phyloP scores from a whole-genome alignment of 1,284 basidiomycete genomes.

The Sphagnurus paluster region DNA sequence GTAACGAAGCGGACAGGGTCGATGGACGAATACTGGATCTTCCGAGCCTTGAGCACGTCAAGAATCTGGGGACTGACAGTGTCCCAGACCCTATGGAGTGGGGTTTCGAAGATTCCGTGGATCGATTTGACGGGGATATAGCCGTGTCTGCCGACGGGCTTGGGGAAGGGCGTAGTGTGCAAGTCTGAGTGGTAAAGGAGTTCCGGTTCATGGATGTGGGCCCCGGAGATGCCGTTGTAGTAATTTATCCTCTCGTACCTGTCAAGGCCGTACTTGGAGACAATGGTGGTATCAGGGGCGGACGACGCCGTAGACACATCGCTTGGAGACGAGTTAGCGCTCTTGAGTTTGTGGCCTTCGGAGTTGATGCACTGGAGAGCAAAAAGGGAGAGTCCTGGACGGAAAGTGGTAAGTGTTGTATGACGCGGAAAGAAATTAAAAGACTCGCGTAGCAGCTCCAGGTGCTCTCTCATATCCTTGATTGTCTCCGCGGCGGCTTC shows the following conservation, averaged over 20 bases:
- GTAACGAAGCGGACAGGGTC: neutral
- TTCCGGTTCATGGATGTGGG: neutral
- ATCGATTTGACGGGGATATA: neutral
- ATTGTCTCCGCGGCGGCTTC: constrained; percentile 17
- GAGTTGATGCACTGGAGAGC: constrained; percentile 26
- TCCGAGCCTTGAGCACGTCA: neutral
- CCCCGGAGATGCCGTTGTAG: neutral
- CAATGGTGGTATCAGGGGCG: constrained; percentile 16
- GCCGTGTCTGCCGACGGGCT: neutral
- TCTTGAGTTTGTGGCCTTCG: constrained; percentile 8
- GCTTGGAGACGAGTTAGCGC: neutral
- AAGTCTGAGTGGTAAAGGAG: neutral
- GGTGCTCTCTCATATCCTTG: constrained; percentile 23
- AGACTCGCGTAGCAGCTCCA: constrained; percentile 27
- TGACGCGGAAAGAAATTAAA: constrained; percentile 21
- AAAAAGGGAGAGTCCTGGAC: constrained; percentile 27
- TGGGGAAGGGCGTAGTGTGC: neutral
- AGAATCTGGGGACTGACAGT: neutral
- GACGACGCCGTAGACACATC: neutral
- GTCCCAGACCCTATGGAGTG: neutral
- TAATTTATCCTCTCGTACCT: constrained; percentile 1
- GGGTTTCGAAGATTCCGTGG: neutral
- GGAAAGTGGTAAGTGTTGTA: constrained; percentile 29
- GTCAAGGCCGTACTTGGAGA: constrained; percentile 18
- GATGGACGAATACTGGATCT: neutral